Base-by-base conservation (phyloP, 1,284 basidiomycete genomes). In the Cryptococcus sp. region DNA sequence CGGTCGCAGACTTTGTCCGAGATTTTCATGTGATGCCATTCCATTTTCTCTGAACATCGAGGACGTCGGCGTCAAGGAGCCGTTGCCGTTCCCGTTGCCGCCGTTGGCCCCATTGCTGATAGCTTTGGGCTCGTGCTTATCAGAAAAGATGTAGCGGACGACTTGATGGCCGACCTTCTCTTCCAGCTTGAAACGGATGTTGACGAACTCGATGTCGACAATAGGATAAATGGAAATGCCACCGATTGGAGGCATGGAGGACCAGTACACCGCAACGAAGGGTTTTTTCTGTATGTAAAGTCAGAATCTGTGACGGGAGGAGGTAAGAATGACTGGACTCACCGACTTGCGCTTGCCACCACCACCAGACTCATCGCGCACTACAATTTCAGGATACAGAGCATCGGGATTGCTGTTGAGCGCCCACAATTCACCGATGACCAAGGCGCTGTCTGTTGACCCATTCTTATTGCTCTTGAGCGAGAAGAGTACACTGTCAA, bases 381-480 rank as follows among this genome's bases (percentile, higher is more conserved):
- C 84, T 52, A 97, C 80, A 55, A 98, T 95, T 74, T 98, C 93
- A 4, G 90, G 83, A 84, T 93, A 98, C 52, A 88, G 75, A 1
- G 92, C 91, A 71, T 90, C 84, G 1, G 87, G 86, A 46, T 89
- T 88, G 35, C 90, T 90, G 79, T 97, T 94, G 66, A 94, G 89
- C 3, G 91, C 94, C 23, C 81, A 73, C 11, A 97, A 79, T 72
- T 96, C 88, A 11, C 85, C 84, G 47, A 96, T 84, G 17, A 84
- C 82, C 52, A 96, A 78, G 52, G 88, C 86, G 75, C 90, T 93
- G 57, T 88, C 87, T 0, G 88, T 89, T 7, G 92, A 93, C 62
- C 91, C 89, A 75, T 97, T 93, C 65, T 91, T 90, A 63, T 91
- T 87, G 76, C 85, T 91, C 52, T 93, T 81, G 88, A 92, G 92